phyloP scores from a whole-genome alignment of 805 yeast genomes.

The Monosporozyma siamensis region DNA sequence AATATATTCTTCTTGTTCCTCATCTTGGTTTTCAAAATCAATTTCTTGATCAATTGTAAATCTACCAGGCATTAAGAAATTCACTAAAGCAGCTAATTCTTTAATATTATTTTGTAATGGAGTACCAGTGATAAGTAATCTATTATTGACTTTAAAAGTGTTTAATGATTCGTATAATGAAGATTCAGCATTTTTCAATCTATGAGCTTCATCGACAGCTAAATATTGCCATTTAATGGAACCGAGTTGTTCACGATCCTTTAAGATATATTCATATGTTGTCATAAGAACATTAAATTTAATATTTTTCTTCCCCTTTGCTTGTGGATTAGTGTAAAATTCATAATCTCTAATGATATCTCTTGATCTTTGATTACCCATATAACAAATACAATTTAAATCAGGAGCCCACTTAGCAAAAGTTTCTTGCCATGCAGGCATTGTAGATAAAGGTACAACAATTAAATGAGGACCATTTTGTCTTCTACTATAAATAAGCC shows the following conservation, averaged over 20 bases:
- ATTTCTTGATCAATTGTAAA: conserved; percentile 87
- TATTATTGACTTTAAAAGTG: conserved; percentile 73
- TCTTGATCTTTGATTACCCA: conserved; percentile 87
- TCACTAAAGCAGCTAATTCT: conserved; percentile 89
- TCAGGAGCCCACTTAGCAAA: conserved; percentile 98
- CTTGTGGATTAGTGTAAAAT: conserved; percentile 53
- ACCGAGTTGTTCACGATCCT: conserved; percentile 77
- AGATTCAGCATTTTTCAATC: conserved; percentile 88
- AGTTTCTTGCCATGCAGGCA: conserved; percentile 99
- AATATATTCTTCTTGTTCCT: conserved; percentile 80
- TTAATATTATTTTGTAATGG: conserved; percentile 93
- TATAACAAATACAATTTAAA: conserved; percentile 80
- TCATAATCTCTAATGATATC: conserved; percentile 76
- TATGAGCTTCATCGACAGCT: conserved; percentile 98
- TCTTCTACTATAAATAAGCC: conserved; percentile 91
- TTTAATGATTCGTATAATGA: conserved; percentile 82
- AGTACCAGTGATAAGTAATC: conserved; percentile 92
- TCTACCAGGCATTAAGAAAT: conserved; percentile 93
- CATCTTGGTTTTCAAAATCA: conserved; percentile 84
- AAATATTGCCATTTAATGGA: conserved; percentile 86
- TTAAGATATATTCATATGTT: conserved; percentile 91
- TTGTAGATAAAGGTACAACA: conserved; percentile 91
- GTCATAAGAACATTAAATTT: conserved; percentile 89
- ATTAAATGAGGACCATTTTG: conserved; percentile 97
- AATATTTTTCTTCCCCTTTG: conserved; percentile 44